Conservation (phyloP, 495 filamentous ascomycete species). For the Podospora bellae-mahoneyi region DNA sequence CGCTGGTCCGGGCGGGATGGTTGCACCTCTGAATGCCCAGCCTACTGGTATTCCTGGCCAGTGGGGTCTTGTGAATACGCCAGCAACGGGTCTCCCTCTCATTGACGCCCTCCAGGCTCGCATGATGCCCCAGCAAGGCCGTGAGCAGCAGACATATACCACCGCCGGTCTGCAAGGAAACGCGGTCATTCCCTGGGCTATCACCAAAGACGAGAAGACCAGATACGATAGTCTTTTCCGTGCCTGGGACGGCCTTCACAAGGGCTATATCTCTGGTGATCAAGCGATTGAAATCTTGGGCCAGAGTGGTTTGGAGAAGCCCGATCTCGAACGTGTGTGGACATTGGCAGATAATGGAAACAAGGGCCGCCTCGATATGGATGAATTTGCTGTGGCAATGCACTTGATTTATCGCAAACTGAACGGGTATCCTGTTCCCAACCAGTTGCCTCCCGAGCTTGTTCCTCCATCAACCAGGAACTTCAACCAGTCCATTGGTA, state of each 20-base stretch:
- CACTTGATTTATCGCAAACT: conserved; percentile 97
- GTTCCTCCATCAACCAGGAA: conserved; percentile 95
- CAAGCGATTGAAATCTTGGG: conserved; percentile 96
- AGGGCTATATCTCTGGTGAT: conserved; percentile 89
- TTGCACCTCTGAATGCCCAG: conserved; percentile 75
- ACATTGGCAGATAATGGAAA: conserved; percentile 91
- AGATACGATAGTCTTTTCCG: conserved; percentile 94
- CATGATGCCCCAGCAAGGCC: conserved; percentile 96
- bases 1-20: conserved; percentile 47
- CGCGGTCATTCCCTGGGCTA: conserved; percentile 95
- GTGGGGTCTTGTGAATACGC: conserved; percentile 96
- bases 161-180: conserved; percentile 85
- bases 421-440: conserved; percentile 93
- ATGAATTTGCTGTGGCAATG: conserved; percentile 99
- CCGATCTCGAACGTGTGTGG: conserved; percentile 91
- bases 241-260: conserved; percentile 93
- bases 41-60: conserved; percentile 96
- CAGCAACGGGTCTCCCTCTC: conserved; percentile 83
- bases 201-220: conserved; percentile 98
- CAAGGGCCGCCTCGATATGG: conserved; percentile 88
- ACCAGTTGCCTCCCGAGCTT: conserved; percentile 85
- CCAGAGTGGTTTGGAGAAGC: conserved; percentile 87
- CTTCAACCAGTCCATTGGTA: conserved; percentile 84
- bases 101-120: conserved; percentile 90
- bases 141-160: conserved; percentile 82